Percentiles rank a stretch among this genome's conserved stretches.
These are phyloP conservation scores for Phytophthora macrochlamydospora DNA, from an alignment of 352 stramenopile species.

Conservation along the genomic window DNA sequence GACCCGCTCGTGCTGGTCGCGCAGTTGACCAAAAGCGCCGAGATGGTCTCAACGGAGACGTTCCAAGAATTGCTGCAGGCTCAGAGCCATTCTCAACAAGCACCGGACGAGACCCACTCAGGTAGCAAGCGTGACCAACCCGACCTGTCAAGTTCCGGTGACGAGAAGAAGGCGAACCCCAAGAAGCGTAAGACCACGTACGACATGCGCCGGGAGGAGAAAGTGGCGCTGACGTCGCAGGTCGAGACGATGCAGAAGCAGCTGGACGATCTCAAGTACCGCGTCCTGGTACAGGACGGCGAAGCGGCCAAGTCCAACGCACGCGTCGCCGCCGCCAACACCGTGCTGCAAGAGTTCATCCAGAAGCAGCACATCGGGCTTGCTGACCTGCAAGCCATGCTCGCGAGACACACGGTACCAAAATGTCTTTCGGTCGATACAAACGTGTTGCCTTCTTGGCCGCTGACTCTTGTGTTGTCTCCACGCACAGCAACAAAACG, in stretches of 20 bases:
- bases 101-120: neutral
- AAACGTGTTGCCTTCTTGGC: neutral
- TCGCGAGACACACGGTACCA: conserved; percentile 20
- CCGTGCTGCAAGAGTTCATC: conserved; percentile 33
- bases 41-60: neutral
- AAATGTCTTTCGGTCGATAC: neutral
- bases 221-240: conserved; percentile 26
- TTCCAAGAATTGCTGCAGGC: neutral
- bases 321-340: conserved; percentile 13
- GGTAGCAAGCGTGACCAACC: neutral
- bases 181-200: conserved; percentile 43
- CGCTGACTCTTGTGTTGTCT: neutral
- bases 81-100: neutral
- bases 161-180: neutral
- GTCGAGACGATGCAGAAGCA: conserved; percentile 36
- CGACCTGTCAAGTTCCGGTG: no score
- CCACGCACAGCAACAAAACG: conserved; percentile 18
- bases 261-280: conserved; percentile 43
- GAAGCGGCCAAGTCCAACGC: conserved; percentile 34
- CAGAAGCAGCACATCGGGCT: conserved; percentile 33
- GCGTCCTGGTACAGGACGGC: conserved; percentile 33
- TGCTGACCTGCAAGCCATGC: conserved; percentile 27
- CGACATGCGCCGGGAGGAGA: conserved; percentile 40
- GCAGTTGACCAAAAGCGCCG: neutral
- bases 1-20: neutral